phyloP scores from a whole-genome alignment of 2,329 filamentous ascomycete genomes.

The Chaetomiaceae sp. region DNA sequence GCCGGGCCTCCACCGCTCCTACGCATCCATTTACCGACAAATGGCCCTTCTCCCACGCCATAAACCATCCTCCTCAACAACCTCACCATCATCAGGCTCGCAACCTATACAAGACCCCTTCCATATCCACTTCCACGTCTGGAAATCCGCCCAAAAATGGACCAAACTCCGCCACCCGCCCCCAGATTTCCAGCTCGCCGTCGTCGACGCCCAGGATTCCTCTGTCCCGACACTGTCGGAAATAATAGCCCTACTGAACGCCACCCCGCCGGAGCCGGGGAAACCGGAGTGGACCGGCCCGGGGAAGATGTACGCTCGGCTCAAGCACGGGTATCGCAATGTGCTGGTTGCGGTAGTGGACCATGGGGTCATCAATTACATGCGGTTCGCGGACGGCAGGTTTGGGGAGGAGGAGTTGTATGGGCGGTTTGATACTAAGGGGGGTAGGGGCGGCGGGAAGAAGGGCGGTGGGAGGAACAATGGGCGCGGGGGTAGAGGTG shows the following conservation, averaged over 20 bases:
- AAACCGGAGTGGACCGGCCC: slow-evolving; percentile 37
- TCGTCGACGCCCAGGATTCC: slow-evolving; percentile 71
- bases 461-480: slow-evolving; percentile 34
- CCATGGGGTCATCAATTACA: slow-evolving; percentile 81
- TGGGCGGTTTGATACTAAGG: slow-evolving; percentile 47
- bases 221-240: slow-evolving; percentile 69
- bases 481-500: slow-evolving; percentile 22
- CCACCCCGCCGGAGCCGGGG: slow-evolving; percentile 65
- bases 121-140: slow-evolving; percentile 73
- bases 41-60: slow-evolving; percentile 70
- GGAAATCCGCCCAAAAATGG: slow-evolving; percentile 66
- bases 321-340: slow-evolving; percentile 81
- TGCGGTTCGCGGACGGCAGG: slow-evolving; percentile 72
- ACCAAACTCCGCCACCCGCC: slow-evolving; percentile 72
- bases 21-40: slow-evolving; percentile 68
- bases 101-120: slow-evolving; percentile 54
- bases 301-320: slow-evolving; percentile 63
- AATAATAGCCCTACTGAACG: slow-evolving; percentile 65
- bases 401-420: slow-evolving; percentile 74
- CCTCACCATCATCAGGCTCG: slow-evolving; percentile 26
- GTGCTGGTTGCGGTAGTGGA: slow-evolving; percentile 86
- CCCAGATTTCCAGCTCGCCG: slow-evolving; percentile 81
- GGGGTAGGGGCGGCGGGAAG: slow-evolving; percentile 36
- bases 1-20: slow-evolving; percentile 62
- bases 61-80: slow-evolving; percentile 44